These are phyloP conservation scores for Fraxinus velutina DNA, from an alignment of 305 asterid genomes.

Conservation along the genomic window DNA sequence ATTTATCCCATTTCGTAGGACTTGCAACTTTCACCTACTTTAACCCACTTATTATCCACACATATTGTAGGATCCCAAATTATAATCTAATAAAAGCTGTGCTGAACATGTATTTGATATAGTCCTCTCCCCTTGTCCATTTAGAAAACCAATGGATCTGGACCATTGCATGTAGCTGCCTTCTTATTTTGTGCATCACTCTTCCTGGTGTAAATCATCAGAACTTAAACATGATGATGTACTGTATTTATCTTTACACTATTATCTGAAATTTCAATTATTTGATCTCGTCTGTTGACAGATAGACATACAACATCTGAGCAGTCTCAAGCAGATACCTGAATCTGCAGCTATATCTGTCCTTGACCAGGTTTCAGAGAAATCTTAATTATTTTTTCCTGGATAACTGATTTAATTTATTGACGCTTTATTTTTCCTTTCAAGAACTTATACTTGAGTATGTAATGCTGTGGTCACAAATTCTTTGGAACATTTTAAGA, in stretches of 20 bases:
- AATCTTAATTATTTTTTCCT: constrained; percentile 1
- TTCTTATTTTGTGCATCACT: background rate
- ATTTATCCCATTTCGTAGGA: background rate
- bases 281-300: constrained; percentile 35
- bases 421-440: background rate
- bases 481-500: constrained; percentile 12
- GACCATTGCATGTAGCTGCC: constrained; percentile 16
- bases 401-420: constrained; percentile 12
- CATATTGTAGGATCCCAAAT: background rate
- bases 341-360: constrained; percentile 65
- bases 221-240: background rate
- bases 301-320: constrained; percentile 62
- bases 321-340: constrained; percentile 64
- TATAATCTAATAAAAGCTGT: background rate
- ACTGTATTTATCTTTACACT: constrained; percentile 5
- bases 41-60: background rate
- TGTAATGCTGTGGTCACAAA: constrained; percentile 12
- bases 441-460: background rate
- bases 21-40: background rate
- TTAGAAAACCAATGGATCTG: background rate
- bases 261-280: constrained; percentile 4
- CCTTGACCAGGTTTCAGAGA: constrained; percentile 79
- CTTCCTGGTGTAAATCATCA: background rate
- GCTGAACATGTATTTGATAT: background rate
- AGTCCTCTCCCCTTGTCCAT: constrained; percentile 2